A percentile compares a stretch with the other conserved stretches of the same genome.
phyloP scores from a whole-genome alignment of 257 asterid genomes.

The Prunella vulgaris region DNA sequence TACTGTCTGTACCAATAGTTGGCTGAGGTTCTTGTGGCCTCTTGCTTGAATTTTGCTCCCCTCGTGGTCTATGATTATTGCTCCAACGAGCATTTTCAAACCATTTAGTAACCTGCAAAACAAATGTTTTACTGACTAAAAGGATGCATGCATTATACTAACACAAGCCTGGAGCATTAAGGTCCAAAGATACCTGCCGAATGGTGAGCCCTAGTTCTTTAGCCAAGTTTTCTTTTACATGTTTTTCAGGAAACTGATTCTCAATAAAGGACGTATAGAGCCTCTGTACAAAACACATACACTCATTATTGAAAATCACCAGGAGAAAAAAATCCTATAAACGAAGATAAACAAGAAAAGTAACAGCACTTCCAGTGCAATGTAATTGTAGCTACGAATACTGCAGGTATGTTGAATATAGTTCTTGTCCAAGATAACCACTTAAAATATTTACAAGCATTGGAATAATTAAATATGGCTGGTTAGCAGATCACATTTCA shows the following conservation, averaged over 20 bases:
- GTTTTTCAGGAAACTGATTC: slow-evolving; percentile 73
- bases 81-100: slow-evolving; percentile 91
- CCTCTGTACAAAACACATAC: slow-evolving; percentile 53
- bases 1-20: slow-evolving; percentile 8
- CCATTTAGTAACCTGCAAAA: slow-evolving; percentile 73
- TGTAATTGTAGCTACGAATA: background rate
- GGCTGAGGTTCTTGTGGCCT: slow-evolving; percentile 33
- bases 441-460: background rate
- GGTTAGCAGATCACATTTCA: background rate
- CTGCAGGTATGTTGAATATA: background rate
- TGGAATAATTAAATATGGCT: background rate
- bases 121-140: background rate
- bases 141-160: background rate
- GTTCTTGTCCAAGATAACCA: background rate
- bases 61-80: slow-evolving; percentile 47
- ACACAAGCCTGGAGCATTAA: background rate
- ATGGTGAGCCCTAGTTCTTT: slow-evolving; percentile 59
- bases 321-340: slow-evolving; percentile 11
- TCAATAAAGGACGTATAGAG: slow-evolving; percentile 61
- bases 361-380: background rate
- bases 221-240: slow-evolving; percentile 60
- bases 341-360: slow-evolving; percentile 15
- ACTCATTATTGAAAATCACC: slow-evolving; percentile 19
- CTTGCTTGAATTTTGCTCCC: slow-evolving; percentile 31
- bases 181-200: slow-evolving; percentile 50